Percentiles rank a stretch among this genome's conserved stretches.
phyloP scores from a whole-genome alignment of 1,139 yeast species.

The Spathaspora sp. region DNA sequence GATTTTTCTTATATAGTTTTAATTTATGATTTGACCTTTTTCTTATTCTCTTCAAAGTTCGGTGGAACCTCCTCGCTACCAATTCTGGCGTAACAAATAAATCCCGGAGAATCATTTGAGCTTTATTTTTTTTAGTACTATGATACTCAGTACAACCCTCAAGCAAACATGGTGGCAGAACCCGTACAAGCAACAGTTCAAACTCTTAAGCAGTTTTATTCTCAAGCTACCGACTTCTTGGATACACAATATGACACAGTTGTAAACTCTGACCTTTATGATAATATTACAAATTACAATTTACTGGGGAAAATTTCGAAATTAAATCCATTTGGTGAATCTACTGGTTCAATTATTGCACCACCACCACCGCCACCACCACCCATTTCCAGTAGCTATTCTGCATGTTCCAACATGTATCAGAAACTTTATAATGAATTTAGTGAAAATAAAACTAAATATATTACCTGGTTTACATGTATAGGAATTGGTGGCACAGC shows the following conservation, averaged over 20 bases:
- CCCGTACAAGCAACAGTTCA: slow-evolving; percentile 44
- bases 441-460: slow-evolving; percentile 16
- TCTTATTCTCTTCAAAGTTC: no score
- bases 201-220: slow-evolving; percentile 28
- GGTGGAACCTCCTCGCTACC: not conserved
- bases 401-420: slow-evolving; percentile 3
- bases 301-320: slow-evolving; percentile 17
- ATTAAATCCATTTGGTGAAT: slow-evolving; percentile 14
- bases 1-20: slow-evolving; percentile 4
- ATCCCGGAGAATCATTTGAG: not conserved
- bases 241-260: slow-evolving; percentile 25
- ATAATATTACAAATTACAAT: slow-evolving; percentile 8
- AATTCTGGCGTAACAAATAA: slow-evolving; percentile 1
- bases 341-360: slow-evolving; percentile 4
- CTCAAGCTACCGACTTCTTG: slow-evolving; percentile 24
- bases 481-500: slow-evolving; percentile 30
- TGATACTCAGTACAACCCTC: not conserved
- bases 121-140: not conserved
- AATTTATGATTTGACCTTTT: not conserved
- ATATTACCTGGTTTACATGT: slow-evolving; percentile 19
- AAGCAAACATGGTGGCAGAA: slow-evolving; percentile 41
- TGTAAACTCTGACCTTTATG: slow-evolving; percentile 12
- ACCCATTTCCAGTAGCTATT: not conserved
- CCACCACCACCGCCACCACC: slow-evolving; percentile 7
- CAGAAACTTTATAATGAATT: slow-evolving; percentile 14